Conservation (phyloP, 371 early-diverging fungal species). For the Globomyces sp. region DNA sequence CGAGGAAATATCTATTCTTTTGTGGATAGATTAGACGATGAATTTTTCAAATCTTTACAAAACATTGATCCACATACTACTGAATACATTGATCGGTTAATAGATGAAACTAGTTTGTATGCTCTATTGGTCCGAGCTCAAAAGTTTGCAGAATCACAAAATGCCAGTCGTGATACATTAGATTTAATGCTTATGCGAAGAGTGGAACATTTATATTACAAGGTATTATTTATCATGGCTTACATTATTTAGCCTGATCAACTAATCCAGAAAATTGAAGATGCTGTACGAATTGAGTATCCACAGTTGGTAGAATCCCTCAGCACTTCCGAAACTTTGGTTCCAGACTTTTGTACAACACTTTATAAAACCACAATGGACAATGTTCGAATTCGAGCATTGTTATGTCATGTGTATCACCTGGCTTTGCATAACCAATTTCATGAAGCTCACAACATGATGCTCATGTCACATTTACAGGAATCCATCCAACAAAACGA, state of each 20-base stretch:
- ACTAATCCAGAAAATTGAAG: slow-evolving; percentile 56
- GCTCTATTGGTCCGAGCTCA: slow-evolving; percentile 84
- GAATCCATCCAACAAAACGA: slow-evolving; percentile 90
- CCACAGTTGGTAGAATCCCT: slow-evolving; percentile 50
- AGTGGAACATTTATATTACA: slow-evolving; percentile 95
- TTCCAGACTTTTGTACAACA: slow-evolving; percentile 78
- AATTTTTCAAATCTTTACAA: slow-evolving; percentile 92
- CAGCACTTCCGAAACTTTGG: slow-evolving; percentile 60
- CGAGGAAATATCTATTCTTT: slow-evolving; percentile 88
- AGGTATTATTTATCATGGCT: slow-evolving; percentile 35
- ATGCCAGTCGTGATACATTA: slow-evolving; percentile 28
- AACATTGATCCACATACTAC: slow-evolving; percentile 94
- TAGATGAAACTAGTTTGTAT: slow-evolving; percentile 87
- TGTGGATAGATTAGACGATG: slow-evolving; percentile 94
- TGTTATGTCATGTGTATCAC: slow-evolving; percentile 96
- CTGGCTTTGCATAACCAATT: slow-evolving; percentile 93
- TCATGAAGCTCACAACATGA: slow-evolving; percentile 91
- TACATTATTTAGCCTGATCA: slow-evolving; percentile 46
- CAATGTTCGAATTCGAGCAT: slow-evolving; percentile 89
- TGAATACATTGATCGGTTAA: slow-evolving; percentile 92
- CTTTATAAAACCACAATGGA: slow-evolving; percentile 85
- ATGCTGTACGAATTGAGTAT: slow-evolving; percentile 30
- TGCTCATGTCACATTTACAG: slow-evolving; percentile 97
- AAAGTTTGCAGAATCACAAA: slow-evolving; percentile 66
- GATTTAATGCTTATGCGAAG: slow-evolving; percentile 80